Evolutionary conservation across 257 asterid genomes (phyloP), one percentile per base, ranked within the genome.

Genomic region (Salvia rosmarinus): DNA sequence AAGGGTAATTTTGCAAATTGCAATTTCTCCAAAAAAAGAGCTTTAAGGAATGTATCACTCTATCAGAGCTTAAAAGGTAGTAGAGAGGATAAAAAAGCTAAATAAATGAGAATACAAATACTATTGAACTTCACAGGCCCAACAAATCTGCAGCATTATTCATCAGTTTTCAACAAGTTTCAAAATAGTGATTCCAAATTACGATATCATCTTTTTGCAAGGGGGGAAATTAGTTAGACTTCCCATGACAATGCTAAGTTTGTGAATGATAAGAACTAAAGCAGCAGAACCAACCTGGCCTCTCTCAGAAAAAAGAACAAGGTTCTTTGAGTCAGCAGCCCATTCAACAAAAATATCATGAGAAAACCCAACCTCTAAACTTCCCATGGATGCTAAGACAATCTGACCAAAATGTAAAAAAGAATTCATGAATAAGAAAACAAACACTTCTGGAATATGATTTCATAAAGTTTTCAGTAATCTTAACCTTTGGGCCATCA

Each of bases 301-400:
- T 82, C 98, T 86, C 82, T 95, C 99, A 10, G 98, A 84, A 81
- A 95, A 95, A 68, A 95, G 92, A 75, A 95, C 91, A 57, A 95
- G 96, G 85, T 95, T 95, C 87, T 83, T 95, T n/a, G 80, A n/a
- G 83, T 91, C 98, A 64, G 89, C 87, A 76, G 98, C 98, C 98
- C 99, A 95, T 47, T 95, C 99, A 74, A 91, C 95, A 78, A 95
- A 95, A 65, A 95, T 83, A 72, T 95, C 99, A 77, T 95, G 99
- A 25, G 99, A 83, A 84, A 91, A 91, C 63, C 99, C 99, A 69
- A 85, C 87, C 86, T 95, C 99, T 75, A 95, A 83, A 80, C 99
- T 95, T 74, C 87, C 99, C 98, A 95, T 91, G 78, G 98, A 95
- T 70, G 97, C 92, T 51, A 95, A 83, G 78, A 95, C 97, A 72